Evolutionary conservation across 202 grass and related monocot genomes (phyloP), one percentile per base, ranked within the genome.

Genomic region (Setaria viridis): DNA sequence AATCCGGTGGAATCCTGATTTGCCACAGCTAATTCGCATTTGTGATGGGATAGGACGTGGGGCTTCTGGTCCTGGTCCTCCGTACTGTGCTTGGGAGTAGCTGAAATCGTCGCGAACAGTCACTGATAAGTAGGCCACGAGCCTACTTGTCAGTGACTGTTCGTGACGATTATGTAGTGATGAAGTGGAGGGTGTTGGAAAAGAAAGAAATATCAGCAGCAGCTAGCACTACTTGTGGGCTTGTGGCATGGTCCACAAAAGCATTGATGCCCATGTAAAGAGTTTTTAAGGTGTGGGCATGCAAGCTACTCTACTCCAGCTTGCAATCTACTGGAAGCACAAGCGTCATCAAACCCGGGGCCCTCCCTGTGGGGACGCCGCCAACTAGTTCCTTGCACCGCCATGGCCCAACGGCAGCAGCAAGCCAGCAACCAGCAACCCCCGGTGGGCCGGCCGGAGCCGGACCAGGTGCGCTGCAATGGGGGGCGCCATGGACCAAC

Each of bases 21-120:
- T 86, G 83, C 72, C 84, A 86, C 84, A 83, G 74, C 84, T 86
- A 83, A 90, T 58, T 51, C 84, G 49, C 74, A 81, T 67, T 64
- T 72, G 11, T 30, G 19, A 7, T 25, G 25, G 25, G 25, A 25
- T 25, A 25, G 25, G 25, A 25, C 25, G 25, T 25, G 20, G 20
- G 32, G 48, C 15, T 57, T 7, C 54, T 20, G 54, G 54, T 63
- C 10, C 12, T 50, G 34, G 1, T 59, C 14, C 20, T 4, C n/a
- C 1, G 1, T 12, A 9, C 45, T 50, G 6, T 15, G 21, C 10
- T 57, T 10, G 15, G 25, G 25, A 25, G 25, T 25, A 25, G 4
- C 39, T 41, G 39, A 6, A 53, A 8, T 67, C 17, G 2, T 25
- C 41, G 2, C 11, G 14, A 51, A 51, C 70, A 5, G 72, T 33